phyloP scores from a whole-genome alignment of 2,329 filamentous ascomycete species.

The Fusarium sp. region DNA sequence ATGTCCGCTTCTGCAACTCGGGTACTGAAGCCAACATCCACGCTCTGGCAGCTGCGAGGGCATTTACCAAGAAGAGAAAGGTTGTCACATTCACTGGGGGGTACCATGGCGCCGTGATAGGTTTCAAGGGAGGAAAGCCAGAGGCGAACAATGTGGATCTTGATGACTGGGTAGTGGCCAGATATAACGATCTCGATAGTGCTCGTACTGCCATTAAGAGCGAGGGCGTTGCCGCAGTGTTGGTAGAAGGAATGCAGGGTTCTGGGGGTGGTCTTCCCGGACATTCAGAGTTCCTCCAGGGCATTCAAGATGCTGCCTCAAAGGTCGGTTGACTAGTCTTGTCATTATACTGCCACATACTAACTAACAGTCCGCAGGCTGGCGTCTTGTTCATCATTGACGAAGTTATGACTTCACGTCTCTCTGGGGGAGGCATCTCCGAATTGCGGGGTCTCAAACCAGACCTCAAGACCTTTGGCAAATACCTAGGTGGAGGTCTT shows the following conservation, averaged over 20 bases:
- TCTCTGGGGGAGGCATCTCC: slow-evolving; percentile 64
- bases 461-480: slow-evolving; percentile 74
- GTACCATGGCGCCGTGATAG: slow-evolving; percentile 55
- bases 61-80: slow-evolving; percentile 59
- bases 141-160: slow-evolving; percentile 62
- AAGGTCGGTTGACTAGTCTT: slow-evolving; percentile 43
- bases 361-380: slow-evolving; percentile 45
- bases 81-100: slow-evolving; percentile 65
- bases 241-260: slow-evolving; percentile 77
- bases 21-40: slow-evolving; percentile 75
- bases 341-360: background rate
- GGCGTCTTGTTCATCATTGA: slow-evolving; percentile 75
- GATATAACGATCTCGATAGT: slow-evolving; percentile 70
- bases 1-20: slow-evolving; percentile 73
- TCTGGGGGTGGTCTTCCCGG: slow-evolving; percentile 70
- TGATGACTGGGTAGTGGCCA: slow-evolving; percentile 70
- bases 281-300: slow-evolving; percentile 63
- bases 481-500: slow-evolving; percentile 75
- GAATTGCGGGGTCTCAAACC: slow-evolving; percentile 61
- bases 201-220: slow-evolving; percentile 59
- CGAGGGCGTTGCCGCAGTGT: slow-evolving; percentile 69
- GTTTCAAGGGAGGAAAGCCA: slow-evolving; percentile 52
- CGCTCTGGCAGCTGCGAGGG: slow-evolving; percentile 67
- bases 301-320: slow-evolving; percentile 62
- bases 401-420: slow-evolving; percentile 77